These are phyloP conservation scores for Thalassiosira oceanica DNA, from an alignment of 352 stramenopile genomes.

Conservation along the genomic window DNA sequence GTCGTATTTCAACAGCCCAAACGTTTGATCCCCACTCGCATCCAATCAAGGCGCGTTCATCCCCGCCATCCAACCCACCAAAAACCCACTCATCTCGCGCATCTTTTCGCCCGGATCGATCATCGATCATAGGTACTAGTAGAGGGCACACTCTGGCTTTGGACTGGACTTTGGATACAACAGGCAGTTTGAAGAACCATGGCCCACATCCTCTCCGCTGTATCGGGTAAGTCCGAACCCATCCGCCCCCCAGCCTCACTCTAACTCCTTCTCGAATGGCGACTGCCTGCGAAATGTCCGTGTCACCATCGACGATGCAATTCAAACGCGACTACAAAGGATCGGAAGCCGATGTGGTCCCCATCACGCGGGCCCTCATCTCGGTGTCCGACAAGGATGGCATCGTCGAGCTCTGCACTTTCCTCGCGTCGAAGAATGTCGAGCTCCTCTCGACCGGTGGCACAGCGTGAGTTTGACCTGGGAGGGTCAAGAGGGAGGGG, in stretches of 20 bases:
- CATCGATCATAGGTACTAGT: too few relatives aligned
- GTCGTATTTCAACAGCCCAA: too few relatives aligned
- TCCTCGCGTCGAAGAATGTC: slow-evolving; percentile 86
- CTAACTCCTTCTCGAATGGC: not conserved
- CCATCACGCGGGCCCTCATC: slow-evolving; percentile 93
- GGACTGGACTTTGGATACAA: too few relatives aligned
- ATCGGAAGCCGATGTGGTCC: slow-evolving; percentile 83
- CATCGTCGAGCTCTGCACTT: slow-evolving; percentile 95
- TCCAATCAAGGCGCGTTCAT: too few relatives aligned
- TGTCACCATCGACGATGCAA: not conserved
- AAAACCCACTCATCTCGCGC: too few relatives aligned
- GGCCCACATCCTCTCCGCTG: slow-evolving; percentile 54
- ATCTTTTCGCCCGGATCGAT: too few relatives aligned
- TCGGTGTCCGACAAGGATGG: slow-evolving; percentile 99
- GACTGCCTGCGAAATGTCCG: not conserved
- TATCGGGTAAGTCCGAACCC: slow-evolving; percentile 36
- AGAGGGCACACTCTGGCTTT: too few relatives aligned
- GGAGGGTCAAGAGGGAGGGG: too few relatives aligned
- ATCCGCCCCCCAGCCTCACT: slow-evolving; percentile 65
- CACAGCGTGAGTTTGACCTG: too few relatives aligned
- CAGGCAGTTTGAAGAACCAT: slow-evolving; percentile 20
- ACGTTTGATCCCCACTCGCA: too few relatives aligned
- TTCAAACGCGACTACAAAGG: slow-evolving; percentile 52
- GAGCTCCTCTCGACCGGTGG: slow-evolving; percentile 98
- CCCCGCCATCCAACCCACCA: too few relatives aligned